Conservation (phyloP, 2,329 filamentous ascomycete species). For the Paramyrothecium sp. region DNA sequence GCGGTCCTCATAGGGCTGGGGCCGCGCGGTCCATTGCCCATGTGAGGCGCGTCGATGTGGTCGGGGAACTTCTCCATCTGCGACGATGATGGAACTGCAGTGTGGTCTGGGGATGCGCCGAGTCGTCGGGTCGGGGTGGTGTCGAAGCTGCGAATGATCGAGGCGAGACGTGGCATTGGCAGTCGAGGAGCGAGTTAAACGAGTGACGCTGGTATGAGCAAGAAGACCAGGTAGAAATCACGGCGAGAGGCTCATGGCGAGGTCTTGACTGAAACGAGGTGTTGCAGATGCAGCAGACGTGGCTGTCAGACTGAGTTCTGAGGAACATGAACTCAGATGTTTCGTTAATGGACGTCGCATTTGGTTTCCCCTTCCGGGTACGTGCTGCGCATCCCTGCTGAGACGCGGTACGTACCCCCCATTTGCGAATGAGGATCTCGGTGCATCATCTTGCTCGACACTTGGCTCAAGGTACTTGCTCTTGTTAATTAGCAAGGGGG, state of each 20-base stretch:
- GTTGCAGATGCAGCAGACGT: not conserved
- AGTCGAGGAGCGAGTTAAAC: not conserved
- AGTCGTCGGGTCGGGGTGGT: not conserved
- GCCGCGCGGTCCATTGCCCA: conserved; percentile 22
- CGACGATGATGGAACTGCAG: conserved; percentile 1
- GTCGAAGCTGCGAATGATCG: not conserved
- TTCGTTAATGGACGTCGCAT: not conserved
- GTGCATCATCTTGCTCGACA: not conserved
- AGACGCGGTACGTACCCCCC: not conserved
- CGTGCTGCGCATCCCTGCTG: not conserved
- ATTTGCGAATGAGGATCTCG: not conserved
- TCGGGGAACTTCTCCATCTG: conserved; percentile 59
- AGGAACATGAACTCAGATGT: not conserved
- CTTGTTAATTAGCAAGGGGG: too few relatives aligned
- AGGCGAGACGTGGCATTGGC: not conserved
- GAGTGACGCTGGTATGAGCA: not conserved
- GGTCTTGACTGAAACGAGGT: not conserved
- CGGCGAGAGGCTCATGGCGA: not conserved
- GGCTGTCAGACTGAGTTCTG: not conserved
- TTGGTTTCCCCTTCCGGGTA: not conserved
- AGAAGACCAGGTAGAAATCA: not conserved
- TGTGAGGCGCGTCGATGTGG: conserved; percentile 41
- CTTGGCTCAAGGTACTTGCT: too few relatives aligned
- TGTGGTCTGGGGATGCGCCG: not conserved
- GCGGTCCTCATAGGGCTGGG: conserved; percentile 23